Base-by-base conservation (phyloP, 2,329 filamentous ascomycete genomes). In the Exophiala mesophila region DNA sequence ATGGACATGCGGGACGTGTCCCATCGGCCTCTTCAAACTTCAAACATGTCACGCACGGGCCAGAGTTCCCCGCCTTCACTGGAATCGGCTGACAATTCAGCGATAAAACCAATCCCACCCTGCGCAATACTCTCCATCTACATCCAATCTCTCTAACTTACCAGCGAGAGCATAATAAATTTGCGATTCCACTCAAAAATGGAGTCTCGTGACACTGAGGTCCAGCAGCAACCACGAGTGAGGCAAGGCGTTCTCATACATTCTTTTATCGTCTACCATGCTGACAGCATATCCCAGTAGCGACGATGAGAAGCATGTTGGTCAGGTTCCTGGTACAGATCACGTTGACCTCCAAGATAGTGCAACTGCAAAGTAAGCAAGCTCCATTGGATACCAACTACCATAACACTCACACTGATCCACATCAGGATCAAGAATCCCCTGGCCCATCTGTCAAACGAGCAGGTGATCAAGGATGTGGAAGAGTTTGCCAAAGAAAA, bases 361-460 rank as follows among this genome's bases (percentile, higher is more conserved):
- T 28, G 23, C 35, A 10, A 31, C 46, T 8, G 46, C 46, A 36
- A 49, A 49, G 46, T 49, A 43, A 16, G 36, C 20, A n/a, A n/a
- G n/a, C 32, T 7, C 16, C 6, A 6, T 26, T 26, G 23, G 7
- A 6, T 19, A 10, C 7, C n/a, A 34, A 5, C 5, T 7, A 13
- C n/a, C 15, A 34, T 18, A 8, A 8, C 4, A 10, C 17, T 15
- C 7, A 6, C 4, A 34, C 32, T 34, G 20, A 34, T 10, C 12
- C 20, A n/a, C 15, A 17, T 19, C 39, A 71, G 67, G 45, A 69
- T 71, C 54, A 67, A 68, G 41, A 71, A 72, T 35, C 68, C 69
- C 33, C 58, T 71, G 3, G 65, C 67, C 6, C 61, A 65, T 37
- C 57, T 70, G 30, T 62, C 61, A 5, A 59, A 61, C 2, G 46